Conservation (phyloP, 2,329 filamentous ascomycete species). For the Aspergillus ustus region DNA sequence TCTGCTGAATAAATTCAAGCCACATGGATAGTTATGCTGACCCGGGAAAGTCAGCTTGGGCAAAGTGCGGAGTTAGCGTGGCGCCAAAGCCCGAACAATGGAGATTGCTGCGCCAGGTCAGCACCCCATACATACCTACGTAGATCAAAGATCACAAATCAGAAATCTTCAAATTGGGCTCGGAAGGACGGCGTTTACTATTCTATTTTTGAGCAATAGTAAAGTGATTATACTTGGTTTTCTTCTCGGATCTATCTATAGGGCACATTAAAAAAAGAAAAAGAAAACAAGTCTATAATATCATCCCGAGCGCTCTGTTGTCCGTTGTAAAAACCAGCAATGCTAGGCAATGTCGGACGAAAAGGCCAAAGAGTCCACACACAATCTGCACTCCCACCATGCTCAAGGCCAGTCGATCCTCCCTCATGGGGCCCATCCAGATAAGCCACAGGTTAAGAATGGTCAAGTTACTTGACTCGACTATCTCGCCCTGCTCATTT, state of each 20-base stretch:
- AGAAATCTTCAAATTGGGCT: neutral
- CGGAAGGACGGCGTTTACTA: neutral
- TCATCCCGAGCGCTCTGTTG: constrained; percentile 56
- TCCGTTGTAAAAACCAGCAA: constrained; percentile 88
- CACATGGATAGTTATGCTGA: neutral
- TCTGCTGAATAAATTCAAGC: neutral
- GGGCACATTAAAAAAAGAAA: neutral
- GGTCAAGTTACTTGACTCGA: constrained; percentile 87
- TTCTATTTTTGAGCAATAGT: neutral
- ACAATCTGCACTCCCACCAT: constrained; percentile 77
- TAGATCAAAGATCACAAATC: neutral
- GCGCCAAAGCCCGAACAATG: neutral
- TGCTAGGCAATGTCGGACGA: constrained; percentile 83
- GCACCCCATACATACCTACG: neutral
- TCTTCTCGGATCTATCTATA: too few relatives aligned
- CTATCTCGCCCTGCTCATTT: constrained; percentile 71
- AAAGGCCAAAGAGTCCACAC: constrained; percentile 79
- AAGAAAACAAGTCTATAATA: neutral
- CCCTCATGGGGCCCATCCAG: constrained; percentile 88
- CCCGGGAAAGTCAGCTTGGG: neutral
- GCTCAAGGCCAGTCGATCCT: constrained; percentile 80
- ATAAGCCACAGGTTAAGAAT: constrained; percentile 95
- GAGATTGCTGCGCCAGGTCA: neutral
- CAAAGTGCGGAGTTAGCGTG: neutral
- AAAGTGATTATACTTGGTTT: neutral